Base-by-base conservation (phyloP, 345 rosid genomes). In the Litchi chinensis region DNA sequence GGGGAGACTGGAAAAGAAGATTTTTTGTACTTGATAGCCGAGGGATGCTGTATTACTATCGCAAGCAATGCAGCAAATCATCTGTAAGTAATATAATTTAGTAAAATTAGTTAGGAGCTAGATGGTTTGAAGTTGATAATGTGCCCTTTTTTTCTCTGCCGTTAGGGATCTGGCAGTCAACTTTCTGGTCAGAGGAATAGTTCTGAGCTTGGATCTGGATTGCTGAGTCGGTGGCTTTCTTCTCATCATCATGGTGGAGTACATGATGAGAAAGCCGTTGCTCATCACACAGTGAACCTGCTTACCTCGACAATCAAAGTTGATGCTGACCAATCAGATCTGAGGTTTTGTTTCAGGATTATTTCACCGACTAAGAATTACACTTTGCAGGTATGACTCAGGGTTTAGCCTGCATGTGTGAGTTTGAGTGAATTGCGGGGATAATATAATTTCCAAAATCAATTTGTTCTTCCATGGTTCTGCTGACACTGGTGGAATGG, bases 1-100 rank as follows among this genome's bases (percentile, higher is more conserved):
- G 98, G 88, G 99, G 97, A 83, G 98, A 97, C 88, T 97, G 99
- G 99, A 97, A 97, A 88, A 88, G 99, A 81, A 90, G 98, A 73
- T 97, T 97, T 88, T 97, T 97, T 89, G 99, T 97, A 79, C 96
- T 97, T 81, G 99, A 97, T 86, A 97, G 98, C 85, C 93, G 99
- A 22, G 99, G 99, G 79, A 89, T 97, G 97, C 89, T 97, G 80
- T 97, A 97, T 77, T 97, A 97, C 85, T 97, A 94, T 83, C 95
- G 98, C 44, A 94, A 93, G 83, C 98, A 95, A 76, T 82, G 91
- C 83, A 86, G 93, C 86, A 93, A 91, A 85, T 82, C 98, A 85
- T 93, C 98, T 79, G 98, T 95, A 79, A 89, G 99, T 88, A 64
- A 15, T 85, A 76, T 78, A 60, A 50, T 48, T 59, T 21, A 19